Evolutionary conservation across 257 asterid genomes (phyloP), one percentile per base, ranked within the genome.

Genomic region (Cordia subcordata): DNA sequence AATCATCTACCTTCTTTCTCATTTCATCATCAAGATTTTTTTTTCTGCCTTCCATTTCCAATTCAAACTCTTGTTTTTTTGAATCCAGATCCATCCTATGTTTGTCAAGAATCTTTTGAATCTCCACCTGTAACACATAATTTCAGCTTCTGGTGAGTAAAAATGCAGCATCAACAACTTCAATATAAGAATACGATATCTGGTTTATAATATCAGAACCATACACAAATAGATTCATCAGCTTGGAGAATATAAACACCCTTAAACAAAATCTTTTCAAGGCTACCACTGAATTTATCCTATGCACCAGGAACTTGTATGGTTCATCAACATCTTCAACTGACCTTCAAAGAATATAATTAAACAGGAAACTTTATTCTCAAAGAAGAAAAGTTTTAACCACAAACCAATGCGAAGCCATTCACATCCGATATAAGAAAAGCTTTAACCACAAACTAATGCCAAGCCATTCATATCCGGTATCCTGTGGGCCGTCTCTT

Each of bases 41-140:
- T 58, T 80, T 81, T 74, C 50, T 82, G 64, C 72, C 70, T 33
- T 79, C 88, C 66, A 82, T 56, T 69, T 82, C 90, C 55, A 64
- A 54, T 75, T 84, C 94, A 58, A 84, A 80, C 62, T 87, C 80
- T 62, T 67, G 85, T 61, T 32, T 76, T 73, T 76, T 72, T 39
- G 66, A 33, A 55, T 76, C 93, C 65, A 81, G 73, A 49, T 79
- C 66, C 27, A 77, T 63, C 58, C 81, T 72, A 71, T 81, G 85
- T 63, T 73, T 80, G 61, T 86, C 93, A 19, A 90, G 76, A 68
- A 84, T 72, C 75, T 68, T 79, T 75, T 86, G 89, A 62, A 90
- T 77, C 79, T 86, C 96, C 68, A 84, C 87, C 96, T 90, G 70
- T 42, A 66, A 70, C 15, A 58, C 51, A 63, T 63, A 53, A 56